Conservation (phyloP, 2,329 filamentous ascomycete species). For the Phialocephala sp. region DNA sequence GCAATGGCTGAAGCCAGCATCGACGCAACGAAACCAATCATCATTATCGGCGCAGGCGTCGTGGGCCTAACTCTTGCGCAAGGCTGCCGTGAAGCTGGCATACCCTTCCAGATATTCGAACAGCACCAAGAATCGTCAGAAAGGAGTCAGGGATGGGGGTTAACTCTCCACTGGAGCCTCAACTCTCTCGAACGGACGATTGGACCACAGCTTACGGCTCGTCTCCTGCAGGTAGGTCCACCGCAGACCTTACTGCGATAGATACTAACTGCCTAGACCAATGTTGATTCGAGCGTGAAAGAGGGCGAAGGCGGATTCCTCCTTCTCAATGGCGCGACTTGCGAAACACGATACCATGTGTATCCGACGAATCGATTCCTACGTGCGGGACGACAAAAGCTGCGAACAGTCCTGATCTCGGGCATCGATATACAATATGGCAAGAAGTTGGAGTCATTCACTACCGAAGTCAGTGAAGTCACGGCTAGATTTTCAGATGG, state of each 20-base stretch:
- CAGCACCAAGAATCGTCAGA: slow-evolving; percentile 39
- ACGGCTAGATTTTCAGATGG: slow-evolving; percentile 45
- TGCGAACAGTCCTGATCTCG: slow-evolving; percentile 24
- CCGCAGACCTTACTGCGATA: neutral
- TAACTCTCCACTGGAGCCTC: slow-evolving; percentile 65
- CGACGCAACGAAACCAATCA: slow-evolving; percentile 18
- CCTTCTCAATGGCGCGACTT: slow-evolving; percentile 49
- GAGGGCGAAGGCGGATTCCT: slow-evolving; percentile 48
- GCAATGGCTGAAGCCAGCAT: neutral
- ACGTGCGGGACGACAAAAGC: slow-evolving; percentile 45
- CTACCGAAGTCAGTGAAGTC: slow-evolving; percentile 25
- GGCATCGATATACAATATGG: slow-evolving; percentile 52
- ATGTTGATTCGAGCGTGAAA: slow-evolving; percentile 44
- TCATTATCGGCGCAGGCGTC: slow-evolving; percentile 43
- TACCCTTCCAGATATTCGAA: slow-evolving; percentile 49
- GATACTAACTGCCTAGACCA: slow-evolving; percentile 26
- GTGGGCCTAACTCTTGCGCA: slow-evolving; percentile 44
- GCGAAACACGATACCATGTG: slow-evolving; percentile 47
- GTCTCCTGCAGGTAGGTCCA: slow-evolving; percentile 31
- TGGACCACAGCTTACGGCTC: slow-evolving; percentile 29
- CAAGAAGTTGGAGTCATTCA: slow-evolving; percentile 51
- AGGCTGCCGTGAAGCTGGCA: slow-evolving; percentile 43
- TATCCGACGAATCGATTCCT: slow-evolving; percentile 45
- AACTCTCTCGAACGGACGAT: slow-evolving; percentile 41
- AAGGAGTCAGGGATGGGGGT: slow-evolving; percentile 59